These are phyloP conservation scores for Starmerella powellii DNA, from an alignment of 805 yeast species.

Conservation along the genomic window DNA sequence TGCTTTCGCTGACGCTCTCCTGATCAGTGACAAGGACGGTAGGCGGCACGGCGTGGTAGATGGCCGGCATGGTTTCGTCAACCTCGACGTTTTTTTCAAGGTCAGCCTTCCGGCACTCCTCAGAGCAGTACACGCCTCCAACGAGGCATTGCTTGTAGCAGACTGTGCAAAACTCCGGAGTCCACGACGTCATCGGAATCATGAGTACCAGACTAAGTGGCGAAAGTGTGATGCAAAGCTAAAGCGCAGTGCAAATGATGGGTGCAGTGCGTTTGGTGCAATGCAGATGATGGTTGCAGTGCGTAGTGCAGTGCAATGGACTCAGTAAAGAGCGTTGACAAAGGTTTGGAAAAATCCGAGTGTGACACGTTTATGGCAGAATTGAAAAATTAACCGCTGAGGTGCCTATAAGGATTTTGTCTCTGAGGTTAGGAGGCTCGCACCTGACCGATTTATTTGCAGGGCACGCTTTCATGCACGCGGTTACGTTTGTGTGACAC, in stretches of 20 bases:
- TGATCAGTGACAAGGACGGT: not conserved
- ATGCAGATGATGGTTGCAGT: too few relatives aligned
- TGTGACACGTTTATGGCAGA: too few relatives aligned
- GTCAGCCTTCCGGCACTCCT: conserved; percentile 30
- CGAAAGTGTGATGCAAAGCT: not conserved
- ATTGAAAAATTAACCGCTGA: too few relatives aligned
- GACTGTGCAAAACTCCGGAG: conserved; percentile 45
- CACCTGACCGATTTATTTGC: too few relatives aligned
- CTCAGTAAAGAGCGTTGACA: too few relatives aligned
- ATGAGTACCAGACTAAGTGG: not conserved
- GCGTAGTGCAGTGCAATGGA: too few relatives aligned
- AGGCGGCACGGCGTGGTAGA: not conserved
- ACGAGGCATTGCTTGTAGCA: conserved; percentile 42
- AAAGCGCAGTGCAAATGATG: not conserved
- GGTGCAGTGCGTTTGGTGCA: not conserved
- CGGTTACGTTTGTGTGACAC: too few relatives aligned
- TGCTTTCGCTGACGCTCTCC: conserved; percentile 1
- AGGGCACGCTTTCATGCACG: too few relatives aligned
- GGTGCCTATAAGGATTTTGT: too few relatives aligned
- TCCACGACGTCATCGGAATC: conserved; percentile 24
- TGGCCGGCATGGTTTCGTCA: not conserved
- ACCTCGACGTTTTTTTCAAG: not conserved
- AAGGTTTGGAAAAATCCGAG: too few relatives aligned
- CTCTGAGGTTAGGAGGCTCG: too few relatives aligned
- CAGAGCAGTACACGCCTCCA: conserved; percentile 39